Percentiles rank a stretch among this genome's conserved stretches.
Conservation (phyloP, 208 protist genomes). For the Tritrichomonas musculus region DNA sequence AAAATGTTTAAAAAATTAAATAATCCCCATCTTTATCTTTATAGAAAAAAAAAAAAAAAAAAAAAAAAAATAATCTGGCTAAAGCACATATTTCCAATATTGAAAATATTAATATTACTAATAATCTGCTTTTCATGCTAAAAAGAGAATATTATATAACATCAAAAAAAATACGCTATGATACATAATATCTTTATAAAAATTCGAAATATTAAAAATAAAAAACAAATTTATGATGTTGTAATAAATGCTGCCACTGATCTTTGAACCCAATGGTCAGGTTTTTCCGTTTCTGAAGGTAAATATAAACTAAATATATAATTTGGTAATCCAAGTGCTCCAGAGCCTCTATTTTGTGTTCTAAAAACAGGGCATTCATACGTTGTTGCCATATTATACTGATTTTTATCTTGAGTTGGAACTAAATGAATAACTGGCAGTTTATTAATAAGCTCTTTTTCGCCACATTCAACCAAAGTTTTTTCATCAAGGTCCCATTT, state of each 20-base stretch:
- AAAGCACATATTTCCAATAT: too few species aligned
- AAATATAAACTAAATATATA: background rate
- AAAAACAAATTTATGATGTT: background rate
- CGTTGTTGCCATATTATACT: background rate
- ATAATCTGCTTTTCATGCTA: too few species aligned
- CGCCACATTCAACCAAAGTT: conserved; percentile 78
- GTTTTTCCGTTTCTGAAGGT: background rate
- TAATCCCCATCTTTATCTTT: too few species aligned
- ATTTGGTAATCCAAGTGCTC: background rate
- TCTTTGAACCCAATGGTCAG: background rate
- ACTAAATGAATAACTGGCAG: conserved; percentile 96
- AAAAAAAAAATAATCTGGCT: too few species aligned
- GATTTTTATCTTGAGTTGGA: conserved; percentile 56
- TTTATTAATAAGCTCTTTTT: conserved; percentile 83
- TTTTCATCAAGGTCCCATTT: conserved; percentile 72
- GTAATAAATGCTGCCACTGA: background rate
- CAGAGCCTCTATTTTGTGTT: conserved; percentile 16
- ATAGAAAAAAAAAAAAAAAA: too few species aligned
- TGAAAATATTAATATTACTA: too few species aligned
- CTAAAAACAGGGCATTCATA: background rate
- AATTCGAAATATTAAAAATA: too few species aligned
- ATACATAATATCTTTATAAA: too few species aligned
- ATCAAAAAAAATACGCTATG: too few species aligned
- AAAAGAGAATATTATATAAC: too few species aligned
- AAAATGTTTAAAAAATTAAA: too few species aligned